Evolutionary conservation across 2,329 filamentous ascomycete genomes (phyloP).

Genomic region (Hortaea sp.): DNA sequence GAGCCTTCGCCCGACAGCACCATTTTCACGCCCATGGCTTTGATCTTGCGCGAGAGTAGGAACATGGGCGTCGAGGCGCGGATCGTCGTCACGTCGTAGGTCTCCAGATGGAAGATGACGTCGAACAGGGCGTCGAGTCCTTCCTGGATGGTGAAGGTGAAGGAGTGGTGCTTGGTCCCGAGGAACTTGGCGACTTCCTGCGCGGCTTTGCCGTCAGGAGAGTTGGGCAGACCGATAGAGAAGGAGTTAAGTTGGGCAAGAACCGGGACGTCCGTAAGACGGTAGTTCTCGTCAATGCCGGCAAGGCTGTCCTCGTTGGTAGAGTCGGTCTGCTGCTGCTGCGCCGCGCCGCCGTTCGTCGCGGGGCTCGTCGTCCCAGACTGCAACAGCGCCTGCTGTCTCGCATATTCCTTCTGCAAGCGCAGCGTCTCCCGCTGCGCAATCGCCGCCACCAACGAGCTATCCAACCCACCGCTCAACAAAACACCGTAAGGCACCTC

Average conservation of each 20-base stretch:
- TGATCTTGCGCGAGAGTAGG: conserved; percentile 94
- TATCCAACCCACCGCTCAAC: conserved; percentile 90
- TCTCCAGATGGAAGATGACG: conserved; percentile 96
- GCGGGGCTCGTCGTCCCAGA: conserved; percentile 20
- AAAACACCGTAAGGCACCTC: conserved; percentile 97
- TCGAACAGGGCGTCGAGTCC: conserved; percentile 93
- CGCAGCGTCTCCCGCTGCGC: conserved; percentile 73
- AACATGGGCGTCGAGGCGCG: conserved; percentile 99
- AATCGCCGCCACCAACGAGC: conserved; percentile 87
- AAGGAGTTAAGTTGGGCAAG: conserved; percentile 96
- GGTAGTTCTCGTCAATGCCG: conserved; percentile 87
- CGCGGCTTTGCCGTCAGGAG: conserved; percentile 86
- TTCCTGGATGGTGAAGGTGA: conserved; percentile 97
- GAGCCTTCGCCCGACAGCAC: conserved; percentile 92
- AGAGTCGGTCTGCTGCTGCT: conserved; percentile 25
- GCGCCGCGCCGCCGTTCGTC: conserved; percentile 22
- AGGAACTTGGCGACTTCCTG: conserved; percentile 92
- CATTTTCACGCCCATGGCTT: conserved; percentile 99
- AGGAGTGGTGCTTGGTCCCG: conserved; percentile 93
- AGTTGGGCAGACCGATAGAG: conserved; percentile 89
- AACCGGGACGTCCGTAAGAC: conserved; percentile 79
- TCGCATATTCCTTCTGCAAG: conserved; percentile 36
- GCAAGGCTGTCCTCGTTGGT: conserved; percentile 61
- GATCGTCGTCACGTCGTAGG: conserved; percentile 96
- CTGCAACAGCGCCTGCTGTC: conserved; percentile 29